These are phyloP conservation scores for Aschersonia sp. DNA, from an alignment of 2,329 filamentous ascomycete species.

Conservation along the genomic window DNA sequence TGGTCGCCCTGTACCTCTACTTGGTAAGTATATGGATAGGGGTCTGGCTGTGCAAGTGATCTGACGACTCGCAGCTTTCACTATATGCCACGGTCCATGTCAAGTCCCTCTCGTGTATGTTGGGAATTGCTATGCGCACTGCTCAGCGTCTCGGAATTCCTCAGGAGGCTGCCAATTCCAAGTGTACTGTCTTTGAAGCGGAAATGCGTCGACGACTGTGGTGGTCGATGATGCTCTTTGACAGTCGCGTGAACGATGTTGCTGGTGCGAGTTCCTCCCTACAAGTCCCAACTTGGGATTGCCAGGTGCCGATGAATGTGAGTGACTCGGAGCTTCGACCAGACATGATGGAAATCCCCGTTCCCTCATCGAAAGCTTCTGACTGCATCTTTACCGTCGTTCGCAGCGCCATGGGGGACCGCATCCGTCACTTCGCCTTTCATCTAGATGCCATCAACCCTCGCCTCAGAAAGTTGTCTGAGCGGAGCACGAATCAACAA, in stretches of 20 bases:
- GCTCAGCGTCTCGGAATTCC: constrained; percentile 42
- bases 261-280: constrained; percentile 17
- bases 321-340: constrained; percentile 29
- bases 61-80: background rate
- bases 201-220: constrained; percentile 48
- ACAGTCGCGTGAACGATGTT: constrained; percentile 40
- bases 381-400: constrained; percentile 28
- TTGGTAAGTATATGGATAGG: constrained; percentile 20
- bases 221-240: constrained; percentile 45
- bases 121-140: constrained; percentile 40
- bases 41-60: background rate
- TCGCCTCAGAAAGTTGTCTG: background rate
- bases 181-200: constrained; percentile 27
- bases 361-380: constrained; percentile 14
- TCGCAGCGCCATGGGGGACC: constrained; percentile 24
- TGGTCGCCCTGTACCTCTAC: constrained; percentile 43
- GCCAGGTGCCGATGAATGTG: constrained; percentile 25
- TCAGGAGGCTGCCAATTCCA: constrained; percentile 22
- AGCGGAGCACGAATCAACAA: background rate
- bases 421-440: constrained; percentile 17
- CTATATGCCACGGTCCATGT: background rate
- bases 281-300: constrained; percentile 25
- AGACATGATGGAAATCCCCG: constrained; percentile 22
- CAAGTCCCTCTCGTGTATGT: constrained; percentile 33
- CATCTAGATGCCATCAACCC: constrained; percentile 21